Evolutionary conservation across 345 rosid species (phyloP), one percentile per base, ranked within the genome.

Genomic region (Cardamine resedifolia): DNA sequence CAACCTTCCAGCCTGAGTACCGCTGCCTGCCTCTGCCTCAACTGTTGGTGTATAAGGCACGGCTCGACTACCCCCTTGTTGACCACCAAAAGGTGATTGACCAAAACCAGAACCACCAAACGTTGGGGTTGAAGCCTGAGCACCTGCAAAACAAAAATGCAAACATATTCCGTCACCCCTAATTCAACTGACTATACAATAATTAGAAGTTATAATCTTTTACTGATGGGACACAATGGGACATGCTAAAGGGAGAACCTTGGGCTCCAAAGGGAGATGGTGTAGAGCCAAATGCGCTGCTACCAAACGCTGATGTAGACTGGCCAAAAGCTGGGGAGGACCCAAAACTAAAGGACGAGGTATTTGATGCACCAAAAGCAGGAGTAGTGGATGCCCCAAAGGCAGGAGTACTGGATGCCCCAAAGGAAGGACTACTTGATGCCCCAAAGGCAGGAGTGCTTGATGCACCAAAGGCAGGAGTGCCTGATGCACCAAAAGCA

Each of bases 321-420:
- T 95, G 99, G 59, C 90, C 94, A 83, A 95, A 91, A 61, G 89
- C 82, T 56, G 96, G 87, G 76, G 85, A 69, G 4, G 97, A 84
- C 49, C 88, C 84, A 78, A 90, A 95, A 80, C 83, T 84, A 64
- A 85, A 87, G 34, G 90, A 82, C 59, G 93, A 81, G 10, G 84
- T 71, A 70, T 82, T 84, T 19, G 96, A 81, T 64, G 86, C 70
- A 18, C 90, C 90, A 72, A 86, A 88, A 38, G 85, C 66, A 53
- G 88, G 84, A 39, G 83, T 47, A 66, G 78, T 81, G 11, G 89
- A 67, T 58, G 82, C 76, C 30, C 90, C 90, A 79, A 87, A 87
- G 14, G 85, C 85, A 51, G 88, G 82, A 5, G 87, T 52, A 34
- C 59, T 70, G 27, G 75, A 50, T 14, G 68, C 68, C 31, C 75